Conservation (phyloP, 2,329 filamentous ascomycete species). For the Penicillium aurantiogriseum region DNA sequence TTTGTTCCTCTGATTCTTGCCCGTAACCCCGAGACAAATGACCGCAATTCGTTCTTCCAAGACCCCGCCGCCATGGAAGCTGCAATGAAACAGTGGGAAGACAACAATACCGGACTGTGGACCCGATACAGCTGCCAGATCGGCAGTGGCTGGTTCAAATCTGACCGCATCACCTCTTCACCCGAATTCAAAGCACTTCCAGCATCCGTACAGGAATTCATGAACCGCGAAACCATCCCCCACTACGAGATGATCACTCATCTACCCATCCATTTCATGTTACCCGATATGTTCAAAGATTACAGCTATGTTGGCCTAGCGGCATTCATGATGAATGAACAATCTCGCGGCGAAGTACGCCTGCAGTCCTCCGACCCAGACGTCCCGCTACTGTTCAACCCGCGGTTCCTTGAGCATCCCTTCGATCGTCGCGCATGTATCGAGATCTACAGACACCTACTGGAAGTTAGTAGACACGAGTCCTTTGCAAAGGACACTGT, state of each 20-base stretch:
- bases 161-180: conserved; percentile 40
- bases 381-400: conserved; percentile 54
- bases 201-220: conserved; percentile 41
- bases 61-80: conserved; percentile 43
- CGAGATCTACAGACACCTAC: conserved; percentile 48
- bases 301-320: conserved; percentile 47
- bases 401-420: conserved; percentile 53
- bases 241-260: conserved; percentile 56
- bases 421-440: conserved; percentile 56
- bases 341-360: conserved; percentile 52
- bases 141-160: conserved; percentile 44
- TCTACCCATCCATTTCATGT: conserved; percentile 44
- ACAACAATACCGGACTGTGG: conserved; percentile 42
- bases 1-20: conserved; percentile 36
- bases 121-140: conserved; percentile 30
- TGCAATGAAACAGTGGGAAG: conserved; percentile 51
- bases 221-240: conserved; percentile 54
- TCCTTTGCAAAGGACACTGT: conserved; percentile 48
- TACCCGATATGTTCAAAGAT: conserved; percentile 40
- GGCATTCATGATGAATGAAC: conserved; percentile 55
- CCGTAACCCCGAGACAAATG: conserved; percentile 43
- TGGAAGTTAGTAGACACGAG: conserved; percentile 45
- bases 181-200: conserved; percentile 55
- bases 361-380: conserved; percentile 54
- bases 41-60: conserved; percentile 49